Evolutionary conservation across 2,329 filamentous ascomycete genomes (phyloP).

Genomic region (Fusarium sp.): DNA sequence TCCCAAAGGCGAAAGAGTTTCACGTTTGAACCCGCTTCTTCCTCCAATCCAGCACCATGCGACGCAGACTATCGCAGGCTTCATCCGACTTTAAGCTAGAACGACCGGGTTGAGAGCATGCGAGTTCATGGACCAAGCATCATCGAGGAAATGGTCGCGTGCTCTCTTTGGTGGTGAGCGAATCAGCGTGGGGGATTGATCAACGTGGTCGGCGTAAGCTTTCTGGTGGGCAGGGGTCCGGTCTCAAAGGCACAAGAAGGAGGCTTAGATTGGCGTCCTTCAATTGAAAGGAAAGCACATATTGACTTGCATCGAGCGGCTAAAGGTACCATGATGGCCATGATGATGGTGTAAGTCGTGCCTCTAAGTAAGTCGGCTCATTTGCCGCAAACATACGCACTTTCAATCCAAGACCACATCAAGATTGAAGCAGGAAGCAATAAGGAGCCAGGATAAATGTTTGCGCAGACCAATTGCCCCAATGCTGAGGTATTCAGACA

Average conservation of each 20-base stretch:
- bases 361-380: slow-evolving; percentile 10
- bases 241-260: slow-evolving; percentile 39
- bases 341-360: slow-evolving; percentile 32
- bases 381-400: slow-evolving; percentile 3
- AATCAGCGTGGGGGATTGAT: slow-evolving; percentile 53
- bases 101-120: slow-evolving; percentile 40
- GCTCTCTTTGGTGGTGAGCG: slow-evolving; percentile 51
- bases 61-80: slow-evolving; percentile 28
- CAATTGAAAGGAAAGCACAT: slow-evolving; percentile 27
- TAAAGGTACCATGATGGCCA: slow-evolving; percentile 16
- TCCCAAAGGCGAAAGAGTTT: slow-evolving; percentile 44
- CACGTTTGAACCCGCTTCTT: slow-evolving; percentile 43
- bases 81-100: slow-evolving; percentile 35
- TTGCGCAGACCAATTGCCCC: slow-evolving; percentile 34
- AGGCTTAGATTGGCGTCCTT: slow-evolving; percentile 44
- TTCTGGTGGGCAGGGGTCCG: slow-evolving; percentile 43
- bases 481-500: neutral
- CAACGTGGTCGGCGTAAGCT: slow-evolving; percentile 54
- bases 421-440: neutral
- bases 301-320: slow-evolving; percentile 13
- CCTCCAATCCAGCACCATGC: slow-evolving; percentile 44
- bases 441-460: slow-evolving; percentile 16
- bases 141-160: slow-evolving; percentile 61
- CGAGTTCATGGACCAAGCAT: slow-evolving; percentile 57
- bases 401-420: slow-evolving; percentile 5